These are phyloP conservation scores for Hypoxylon fuscum DNA, from an alignment of 495 filamentous ascomycete genomes.

Conservation along the genomic window DNA sequence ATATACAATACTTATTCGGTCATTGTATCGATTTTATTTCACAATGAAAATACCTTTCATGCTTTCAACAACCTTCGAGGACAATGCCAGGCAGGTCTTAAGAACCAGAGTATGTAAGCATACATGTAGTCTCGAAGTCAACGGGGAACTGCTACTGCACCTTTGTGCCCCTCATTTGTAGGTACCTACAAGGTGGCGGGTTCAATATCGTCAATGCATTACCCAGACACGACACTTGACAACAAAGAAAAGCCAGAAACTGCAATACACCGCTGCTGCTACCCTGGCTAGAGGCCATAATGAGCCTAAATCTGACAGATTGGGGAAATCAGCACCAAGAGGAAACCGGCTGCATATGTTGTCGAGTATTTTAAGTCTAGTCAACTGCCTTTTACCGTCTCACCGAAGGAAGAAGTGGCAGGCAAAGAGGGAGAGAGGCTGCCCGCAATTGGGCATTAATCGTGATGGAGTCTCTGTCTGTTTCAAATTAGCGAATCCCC, in stretches of 20 bases:
- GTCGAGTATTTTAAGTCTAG: too few species aligned
- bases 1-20: too few species aligned
- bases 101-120: too few species aligned
- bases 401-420: slow-evolving; percentile 18
- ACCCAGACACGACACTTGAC: background rate
- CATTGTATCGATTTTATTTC: too few species aligned
- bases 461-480: slow-evolving; percentile 38
- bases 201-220: slow-evolving; percentile 4
- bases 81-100: too few species aligned
- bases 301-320: background rate
- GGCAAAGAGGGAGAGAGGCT: too few species aligned
- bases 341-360: background rate
- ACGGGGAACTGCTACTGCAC: too few species aligned
- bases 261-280: slow-evolving; percentile 15
- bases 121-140: background rate
- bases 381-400: too few species aligned
- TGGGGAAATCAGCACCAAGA: background rate
- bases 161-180: background rate
- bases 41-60: too few species aligned
- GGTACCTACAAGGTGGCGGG: background rate
- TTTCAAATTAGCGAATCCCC: slow-evolving; percentile 47
- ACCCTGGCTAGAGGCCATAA: background rate
- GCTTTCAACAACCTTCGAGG: too few species aligned
- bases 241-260: slow-evolving; percentile 4
- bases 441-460: slow-evolving; percentile 46